phyloP scores from a whole-genome alignment of 192 early-diverging fungal species.

The Umbelopsis isabellina region DNA sequence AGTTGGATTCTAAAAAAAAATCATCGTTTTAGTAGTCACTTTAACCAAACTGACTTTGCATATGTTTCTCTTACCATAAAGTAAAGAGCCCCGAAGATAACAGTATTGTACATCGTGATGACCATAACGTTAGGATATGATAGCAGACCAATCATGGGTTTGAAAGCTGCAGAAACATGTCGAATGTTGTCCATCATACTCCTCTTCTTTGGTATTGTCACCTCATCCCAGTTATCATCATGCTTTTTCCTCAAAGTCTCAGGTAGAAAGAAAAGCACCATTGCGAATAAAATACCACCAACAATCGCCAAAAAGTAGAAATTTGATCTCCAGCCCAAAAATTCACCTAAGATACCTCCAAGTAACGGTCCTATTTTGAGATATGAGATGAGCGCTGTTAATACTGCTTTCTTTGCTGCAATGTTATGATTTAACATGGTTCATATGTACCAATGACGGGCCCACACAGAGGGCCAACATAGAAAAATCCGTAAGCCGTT shows the following conservation, averaged over 20 bases:
- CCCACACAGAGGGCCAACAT: conserved; percentile 28
- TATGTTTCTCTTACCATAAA: conserved; percentile 15
- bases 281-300: conserved; percentile 5
- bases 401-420: too few species aligned
- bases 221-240: not conserved
- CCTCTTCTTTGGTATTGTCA: not conserved
- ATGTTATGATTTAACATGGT: too few species aligned
- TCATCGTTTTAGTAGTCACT: too few species aligned
- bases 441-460: conserved; percentile 24
- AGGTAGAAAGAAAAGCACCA: conserved; percentile 25
- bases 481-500: conserved; percentile 29
- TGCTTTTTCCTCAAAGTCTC: conserved; percentile 24
- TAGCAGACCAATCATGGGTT: conserved; percentile 7
- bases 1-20: conserved; percentile 16
- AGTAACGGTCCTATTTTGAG: conserved; percentile 16
- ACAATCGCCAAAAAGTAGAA: conserved; percentile 30
- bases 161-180: conserved; percentile 1
- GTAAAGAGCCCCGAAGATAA: conserved; percentile 23
- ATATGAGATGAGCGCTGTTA: not conserved
- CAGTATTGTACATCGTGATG: conserved; percentile 16
- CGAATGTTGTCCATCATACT: not conserved
- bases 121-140: conserved; percentile 15
- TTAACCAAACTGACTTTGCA: too few species aligned
- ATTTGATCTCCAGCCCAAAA: conserved; percentile 27
- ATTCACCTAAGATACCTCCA: conserved; percentile 26